phyloP scores from a whole-genome alignment of 306 rosid genomes.

The Astragalus membranaceus region DNA sequence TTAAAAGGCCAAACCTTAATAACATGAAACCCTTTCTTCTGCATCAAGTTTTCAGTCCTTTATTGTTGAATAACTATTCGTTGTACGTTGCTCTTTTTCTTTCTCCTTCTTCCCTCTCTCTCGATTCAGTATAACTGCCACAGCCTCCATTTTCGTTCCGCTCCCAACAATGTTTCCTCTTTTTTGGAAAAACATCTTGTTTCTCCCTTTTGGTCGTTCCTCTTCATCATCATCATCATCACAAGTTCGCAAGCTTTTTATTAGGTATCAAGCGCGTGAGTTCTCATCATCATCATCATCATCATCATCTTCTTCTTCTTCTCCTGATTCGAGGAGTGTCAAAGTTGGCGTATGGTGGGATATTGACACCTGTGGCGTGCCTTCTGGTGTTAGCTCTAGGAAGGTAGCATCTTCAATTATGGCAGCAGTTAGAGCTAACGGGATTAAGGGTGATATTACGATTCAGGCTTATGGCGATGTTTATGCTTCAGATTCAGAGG shows the following conservation, averaged over 20 bases:
- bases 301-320: background rate
- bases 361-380: conserved; percentile 66
- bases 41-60: too few relatives aligned
- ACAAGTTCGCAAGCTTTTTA: background rate
- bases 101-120: too few relatives aligned
- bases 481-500: too few relatives aligned
- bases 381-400: conserved; percentile 32
- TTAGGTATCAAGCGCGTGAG: conserved; percentile 23
- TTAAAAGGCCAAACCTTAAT: too few relatives aligned
- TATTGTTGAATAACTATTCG: too few relatives aligned
- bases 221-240: too few relatives aligned
- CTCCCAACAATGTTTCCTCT: conserved; percentile 19
- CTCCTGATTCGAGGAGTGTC: background rate
- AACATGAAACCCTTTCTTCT: too few relatives aligned
- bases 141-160: too few relatives aligned
- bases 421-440: conserved; percentile 62
- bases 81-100: too few relatives aligned
- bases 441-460: conserved; percentile 73
- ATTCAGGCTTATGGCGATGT: conserved; percentile 72
- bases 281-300: conserved; percentile 21
- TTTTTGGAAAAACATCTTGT: background rate
- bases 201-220: background rate
- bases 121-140: too few relatives aligned
- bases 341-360: conserved; percentile 93
- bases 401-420: conserved; percentile 44